Conservation (phyloP, 805 yeast species). For the Metschnikowia amazonensis region DNA sequence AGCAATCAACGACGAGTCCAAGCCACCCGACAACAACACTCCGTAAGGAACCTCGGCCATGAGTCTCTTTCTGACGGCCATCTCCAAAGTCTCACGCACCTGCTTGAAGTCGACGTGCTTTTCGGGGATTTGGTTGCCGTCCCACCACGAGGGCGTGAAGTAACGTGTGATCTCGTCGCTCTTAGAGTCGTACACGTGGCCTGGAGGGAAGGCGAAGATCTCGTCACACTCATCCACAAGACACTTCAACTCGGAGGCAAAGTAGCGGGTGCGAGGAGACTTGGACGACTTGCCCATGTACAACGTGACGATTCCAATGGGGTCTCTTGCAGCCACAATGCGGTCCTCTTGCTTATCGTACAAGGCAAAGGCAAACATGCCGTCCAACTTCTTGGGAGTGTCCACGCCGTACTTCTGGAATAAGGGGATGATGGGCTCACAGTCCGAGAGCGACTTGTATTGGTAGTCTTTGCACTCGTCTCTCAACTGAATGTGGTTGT, state of each 20-base stretch:
- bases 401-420: conserved; percentile 82
- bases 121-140: conserved; percentile 69
- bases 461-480: conserved; percentile 65
- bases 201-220: conserved; percentile 95
- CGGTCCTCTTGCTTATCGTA: conserved; percentile 84
- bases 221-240: conserved; percentile 91
- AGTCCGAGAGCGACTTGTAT: conserved; percentile 85
- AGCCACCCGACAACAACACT: conserved; percentile 94
- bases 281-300: conserved; percentile 84
- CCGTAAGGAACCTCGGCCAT: conserved; percentile 99
- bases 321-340: conserved; percentile 95
- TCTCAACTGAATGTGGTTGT: conserved; percentile 91
- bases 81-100: conserved; percentile 79
- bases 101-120: conserved; percentile 67
- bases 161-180: conserved; percentile 85
- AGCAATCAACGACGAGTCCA: conserved; percentile 95
- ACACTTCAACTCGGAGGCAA: conserved; percentile 94
- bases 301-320: conserved; percentile 93
- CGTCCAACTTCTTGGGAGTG: conserved; percentile 90
- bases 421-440: conserved; percentile 96
- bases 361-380: conserved; percentile 95
- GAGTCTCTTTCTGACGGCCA: conserved; percentile 96
- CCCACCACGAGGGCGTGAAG: conserved; percentile 94
- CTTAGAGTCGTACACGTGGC: conserved; percentile 90
- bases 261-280: conserved; percentile 73